phyloP scores from a whole-genome alignment of 2,329 filamentous ascomycete genomes.

The Dothideomycetidae sp. region DNA sequence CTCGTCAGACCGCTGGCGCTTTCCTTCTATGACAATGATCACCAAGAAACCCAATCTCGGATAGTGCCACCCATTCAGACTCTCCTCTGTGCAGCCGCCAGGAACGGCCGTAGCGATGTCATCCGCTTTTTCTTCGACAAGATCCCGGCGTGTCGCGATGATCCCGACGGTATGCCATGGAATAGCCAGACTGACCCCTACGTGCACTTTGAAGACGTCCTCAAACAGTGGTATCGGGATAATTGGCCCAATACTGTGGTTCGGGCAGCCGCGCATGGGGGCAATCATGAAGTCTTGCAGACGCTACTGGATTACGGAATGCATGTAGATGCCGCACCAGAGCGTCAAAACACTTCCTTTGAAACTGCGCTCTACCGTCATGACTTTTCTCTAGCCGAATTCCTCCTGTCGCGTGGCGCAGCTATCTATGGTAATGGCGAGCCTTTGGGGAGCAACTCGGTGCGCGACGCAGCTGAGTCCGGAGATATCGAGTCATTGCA shows the following conservation, averaged over 20 bases:
- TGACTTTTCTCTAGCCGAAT: not conserved
- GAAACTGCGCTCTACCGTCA: not conserved
- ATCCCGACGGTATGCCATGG: not conserved
- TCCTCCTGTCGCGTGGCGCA: not conserved
- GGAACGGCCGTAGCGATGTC: not conserved
- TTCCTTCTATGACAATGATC: not conserved
- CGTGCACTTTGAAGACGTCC: not conserved
- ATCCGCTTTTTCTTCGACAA: not conserved
- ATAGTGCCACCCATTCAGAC: not conserved
- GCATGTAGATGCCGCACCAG: not conserved
- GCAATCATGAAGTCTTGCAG: not conserved
- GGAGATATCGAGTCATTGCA: not conserved
- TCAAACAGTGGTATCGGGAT: not conserved
- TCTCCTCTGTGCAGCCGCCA: not conserved
- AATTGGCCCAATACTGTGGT: not conserved
- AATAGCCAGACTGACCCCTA: too few relatives aligned
- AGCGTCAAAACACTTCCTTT: not conserved
- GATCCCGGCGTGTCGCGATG: not conserved
- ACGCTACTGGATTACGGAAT: not conserved
- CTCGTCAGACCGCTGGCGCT: not conserved
- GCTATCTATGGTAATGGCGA: not conserved
- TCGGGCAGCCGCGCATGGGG: not conserved
- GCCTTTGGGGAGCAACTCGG: not conserved
- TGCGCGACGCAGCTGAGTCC: not conserved
- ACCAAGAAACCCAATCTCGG: not conserved